A percentile compares a stretch with the other conserved stretches of the same genome.
Evolutionary conservation across 345 rosid species (phyloP).

Genomic region (Chamaenerion angustifolium): DNA sequence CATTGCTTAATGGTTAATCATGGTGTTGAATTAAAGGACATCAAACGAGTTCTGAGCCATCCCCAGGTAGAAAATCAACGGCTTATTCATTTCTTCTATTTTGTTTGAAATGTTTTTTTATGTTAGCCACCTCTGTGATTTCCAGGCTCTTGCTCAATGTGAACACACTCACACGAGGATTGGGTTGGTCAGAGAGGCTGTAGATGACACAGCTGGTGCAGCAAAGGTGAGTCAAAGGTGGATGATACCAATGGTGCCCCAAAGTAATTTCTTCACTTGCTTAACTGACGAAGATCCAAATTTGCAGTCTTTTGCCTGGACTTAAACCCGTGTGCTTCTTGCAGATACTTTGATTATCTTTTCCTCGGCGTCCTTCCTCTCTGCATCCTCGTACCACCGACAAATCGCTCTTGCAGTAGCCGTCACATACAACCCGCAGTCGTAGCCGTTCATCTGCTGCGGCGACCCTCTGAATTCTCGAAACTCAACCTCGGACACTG

Average conservation of each 20-base stretch:
- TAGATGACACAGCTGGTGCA: slow-evolving; percentile 74
- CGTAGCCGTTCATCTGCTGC: no score
- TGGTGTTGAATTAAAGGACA: slow-evolving; percentile 50
- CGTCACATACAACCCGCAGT: no score
- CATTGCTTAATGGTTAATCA: slow-evolving; percentile 83
- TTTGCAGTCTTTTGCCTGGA: no score
- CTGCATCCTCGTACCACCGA: slow-evolving; percentile 14
- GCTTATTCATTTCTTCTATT: not conserved
- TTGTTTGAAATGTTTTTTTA: not conserved
- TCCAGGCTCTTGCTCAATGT: slow-evolving; percentile 77
- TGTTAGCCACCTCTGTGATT: not conserved
- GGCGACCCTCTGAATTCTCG: no score
- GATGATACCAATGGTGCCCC: slow-evolving; percentile 71
- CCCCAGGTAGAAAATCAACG: slow-evolving; percentile 48
- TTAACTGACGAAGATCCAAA: no score
- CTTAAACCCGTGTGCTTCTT: not conserved
- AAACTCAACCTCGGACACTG: no score
- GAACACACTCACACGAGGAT: slow-evolving; percentile 45
- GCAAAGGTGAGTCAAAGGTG: slow-evolving; percentile 74
- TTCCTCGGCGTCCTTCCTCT: slow-evolving; percentile 24
- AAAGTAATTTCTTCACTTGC: slow-evolving; percentile 14
- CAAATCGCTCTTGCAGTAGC: no score
- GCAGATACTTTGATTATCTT: slow-evolving; percentile 87
- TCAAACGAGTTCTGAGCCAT: slow-evolving; percentile 73
- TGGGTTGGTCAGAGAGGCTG: no score